Evolutionary conservation across 495 filamentous ascomycete species (phyloP).

Genomic region (Penicillium egyptiacum): DNA sequence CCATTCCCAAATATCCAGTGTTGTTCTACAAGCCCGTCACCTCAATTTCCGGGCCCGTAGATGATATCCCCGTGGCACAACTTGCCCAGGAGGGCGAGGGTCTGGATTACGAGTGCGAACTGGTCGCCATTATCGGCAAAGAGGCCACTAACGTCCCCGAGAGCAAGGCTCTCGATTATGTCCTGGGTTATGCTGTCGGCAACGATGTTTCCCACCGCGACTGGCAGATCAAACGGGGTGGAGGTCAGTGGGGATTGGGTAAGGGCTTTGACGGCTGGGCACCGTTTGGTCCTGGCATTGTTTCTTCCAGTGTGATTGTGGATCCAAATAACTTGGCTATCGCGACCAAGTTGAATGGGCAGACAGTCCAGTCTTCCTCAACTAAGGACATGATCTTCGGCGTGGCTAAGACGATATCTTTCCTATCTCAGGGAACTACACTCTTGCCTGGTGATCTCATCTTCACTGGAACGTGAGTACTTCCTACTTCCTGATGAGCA

Average conservation of each 20-base stretch:
- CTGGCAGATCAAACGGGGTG: slow-evolving; percentile 77
- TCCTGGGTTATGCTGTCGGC: slow-evolving; percentile 77
- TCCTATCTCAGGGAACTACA: slow-evolving; percentile 75
- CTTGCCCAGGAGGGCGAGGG: slow-evolving; percentile 61
- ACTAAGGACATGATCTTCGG: slow-evolving; percentile 84
- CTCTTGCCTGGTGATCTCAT: slow-evolving; percentile 78
- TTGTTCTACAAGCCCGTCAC: slow-evolving; percentile 84
- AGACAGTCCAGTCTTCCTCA: slow-evolving; percentile 67
- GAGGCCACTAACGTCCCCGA: slow-evolving; percentile 66
- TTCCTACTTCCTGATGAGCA: slow-evolving; percentile 15
- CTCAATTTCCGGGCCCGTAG: slow-evolving; percentile 65
- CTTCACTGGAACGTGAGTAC: slow-evolving; percentile 78
- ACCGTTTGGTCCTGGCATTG: slow-evolving; percentile 81
- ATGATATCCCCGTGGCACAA: slow-evolving; percentile 63
- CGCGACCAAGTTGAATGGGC: slow-evolving; percentile 68
- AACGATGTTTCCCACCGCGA: slow-evolving; percentile 84
- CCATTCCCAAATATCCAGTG: slow-evolving; percentile 73
- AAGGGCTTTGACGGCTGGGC: slow-evolving; percentile 91
- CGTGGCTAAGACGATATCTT: slow-evolving; percentile 70
- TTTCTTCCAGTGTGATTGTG: slow-evolving; percentile 61
- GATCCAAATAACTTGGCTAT: slow-evolving; percentile 71
- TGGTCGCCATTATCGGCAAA: slow-evolving; percentile 77
- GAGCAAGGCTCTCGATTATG: slow-evolving; percentile 66
- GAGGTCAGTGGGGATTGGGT: slow-evolving; percentile 77
- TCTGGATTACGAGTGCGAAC: slow-evolving; percentile 83